phyloP scores from a whole-genome alignment of 306 rosid species.

The Vigna trinervia region DNA sequence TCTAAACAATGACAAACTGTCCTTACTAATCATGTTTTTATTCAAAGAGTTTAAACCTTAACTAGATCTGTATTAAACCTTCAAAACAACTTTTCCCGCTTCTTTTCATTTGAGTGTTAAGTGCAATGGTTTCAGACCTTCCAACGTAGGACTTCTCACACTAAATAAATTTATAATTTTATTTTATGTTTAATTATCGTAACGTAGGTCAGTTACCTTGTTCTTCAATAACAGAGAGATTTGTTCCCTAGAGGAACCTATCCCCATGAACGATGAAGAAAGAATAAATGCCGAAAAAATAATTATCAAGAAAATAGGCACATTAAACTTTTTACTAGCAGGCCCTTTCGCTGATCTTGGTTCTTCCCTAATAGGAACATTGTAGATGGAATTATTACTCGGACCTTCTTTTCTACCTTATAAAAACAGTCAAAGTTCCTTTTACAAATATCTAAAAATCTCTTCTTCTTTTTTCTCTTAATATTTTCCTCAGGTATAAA shows the following conservation, averaged over 20 bases:
- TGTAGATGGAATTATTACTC: background rate
- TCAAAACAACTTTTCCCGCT: slow-evolving; percentile 48
- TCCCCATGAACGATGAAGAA: background rate
- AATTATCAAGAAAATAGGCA: slow-evolving; percentile 14
- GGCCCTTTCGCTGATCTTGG: background rate
- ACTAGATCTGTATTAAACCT: background rate
- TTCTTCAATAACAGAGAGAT: slow-evolving; percentile 3
- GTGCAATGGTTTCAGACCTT: background rate
- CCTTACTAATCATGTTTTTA: slow-evolving; percentile 2
- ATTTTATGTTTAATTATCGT: slow-evolving; percentile 1
- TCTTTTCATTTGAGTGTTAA: slow-evolving; percentile 13
- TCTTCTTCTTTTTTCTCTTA: no score
- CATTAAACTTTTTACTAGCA: background rate
- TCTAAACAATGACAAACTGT: background rate
- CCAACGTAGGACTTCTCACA: no score
- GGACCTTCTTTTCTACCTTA: no score
- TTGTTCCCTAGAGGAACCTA: no score
- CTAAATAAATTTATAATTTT: slow-evolving; percentile 47
- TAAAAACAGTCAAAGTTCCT: no score
- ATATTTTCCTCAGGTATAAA: no score
- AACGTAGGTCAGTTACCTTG: slow-evolving; percentile 4
- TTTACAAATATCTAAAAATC: no score
- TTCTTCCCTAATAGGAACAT: slow-evolving; percentile 4
- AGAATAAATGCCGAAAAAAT: background rate
- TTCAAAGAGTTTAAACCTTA: background rate